A percentile compares a stretch with the other conserved stretches of the same genome.
Conservation (phyloP, 768 basidiomycete species). For the Tulasnella sp. region DNA sequence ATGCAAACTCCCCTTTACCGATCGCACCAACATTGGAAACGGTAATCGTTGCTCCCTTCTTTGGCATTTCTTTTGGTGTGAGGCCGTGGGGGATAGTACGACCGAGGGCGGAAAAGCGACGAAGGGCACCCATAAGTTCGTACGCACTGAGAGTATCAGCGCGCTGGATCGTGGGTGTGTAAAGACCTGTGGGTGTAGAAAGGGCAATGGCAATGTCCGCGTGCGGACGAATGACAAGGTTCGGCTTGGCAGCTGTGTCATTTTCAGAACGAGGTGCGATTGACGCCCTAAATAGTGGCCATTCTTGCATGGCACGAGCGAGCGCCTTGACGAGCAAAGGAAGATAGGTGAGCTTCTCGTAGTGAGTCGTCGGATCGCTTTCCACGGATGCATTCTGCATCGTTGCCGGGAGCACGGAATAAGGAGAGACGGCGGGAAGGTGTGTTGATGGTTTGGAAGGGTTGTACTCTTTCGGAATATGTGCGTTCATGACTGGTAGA, state of each 20-base stretch:
- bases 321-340: conserved; percentile 82
- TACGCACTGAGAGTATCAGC: conserved; percentile 58
- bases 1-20: conserved; percentile 66
- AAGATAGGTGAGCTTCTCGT: conserved; percentile 69
- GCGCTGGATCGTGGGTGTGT: conserved; percentile 65
- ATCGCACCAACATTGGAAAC: conserved; percentile 80
- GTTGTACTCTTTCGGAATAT: conserved; percentile 57
- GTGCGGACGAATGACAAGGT: conserved; percentile 65
- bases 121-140: conserved; percentile 57
- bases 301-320: conserved; percentile 71
- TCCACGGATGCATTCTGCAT: conserved; percentile 4
- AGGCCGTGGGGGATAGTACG: conserved; percentile 64
- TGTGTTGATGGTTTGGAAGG: conserved; percentile 38
- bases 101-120: conserved; percentile 60
- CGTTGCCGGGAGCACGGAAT: conserved; percentile 29
- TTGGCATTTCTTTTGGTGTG: conserved; percentile 65
- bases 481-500: conserved; percentile 59
- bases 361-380: conserved; percentile 47
- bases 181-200: conserved; percentile 76
- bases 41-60: conserved; percentile 71
- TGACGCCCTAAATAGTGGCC: conserved; percentile 78
- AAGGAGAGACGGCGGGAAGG: conserved; percentile 45
- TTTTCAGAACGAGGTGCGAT: conserved; percentile 49
- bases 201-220: conserved; percentile 75
- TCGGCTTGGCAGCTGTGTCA: conserved; percentile 49